Evolutionary conservation across 495 filamentous ascomycete genomes (phyloP), one percentile per base, ranked within the genome.

Genomic region (Lophium mytilinum): DNA sequence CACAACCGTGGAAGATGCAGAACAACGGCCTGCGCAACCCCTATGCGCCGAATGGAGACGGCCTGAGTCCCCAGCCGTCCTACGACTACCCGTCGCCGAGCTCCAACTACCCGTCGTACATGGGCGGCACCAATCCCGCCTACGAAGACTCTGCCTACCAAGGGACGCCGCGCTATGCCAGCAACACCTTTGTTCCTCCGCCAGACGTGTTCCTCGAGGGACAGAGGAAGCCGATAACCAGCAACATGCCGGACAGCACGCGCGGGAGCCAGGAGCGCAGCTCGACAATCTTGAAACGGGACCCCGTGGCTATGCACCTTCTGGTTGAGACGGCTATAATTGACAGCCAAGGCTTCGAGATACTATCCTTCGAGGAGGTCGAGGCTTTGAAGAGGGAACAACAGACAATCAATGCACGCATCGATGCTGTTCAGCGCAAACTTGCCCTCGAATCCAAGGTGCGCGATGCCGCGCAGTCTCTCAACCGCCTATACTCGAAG

Each of bases 391-490:
- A 97, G 75, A 94, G 88, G 68, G 88, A 95, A 71, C 76, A 83
- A 48, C 75, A 80, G 40, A 71, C 81, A 11, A 71, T 97, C 30
- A 76, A 78, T 30, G 80, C 78, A 61, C 84, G 88, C n/a, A 84
- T 93, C 64, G 88, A 90, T 53, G 82, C 84, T 45, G 82, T 88
- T 10, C 83, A 83, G 65, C 79, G 87, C 37, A 95, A 88, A 71
- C 77, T 97, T 37, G 82, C 84, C n/a, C 83, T 96, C 46, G 93
- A 98, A 66, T 88, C 83, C 19, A 97, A 96, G 72, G 85, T 96
- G 56, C 84, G 89, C 57, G 92, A 96, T 78, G 94, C 93, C 0
- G 91, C 94, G 10, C 78, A 85, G 56, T 93, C 88, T 14, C 83
- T 98, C 67, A 83, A 82, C 43, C 78, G 87, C 61, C 73, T 98